phyloP scores from a whole-genome alignment of 2,329 filamentous ascomycete species.

The Madurella mycetomatis region DNA sequence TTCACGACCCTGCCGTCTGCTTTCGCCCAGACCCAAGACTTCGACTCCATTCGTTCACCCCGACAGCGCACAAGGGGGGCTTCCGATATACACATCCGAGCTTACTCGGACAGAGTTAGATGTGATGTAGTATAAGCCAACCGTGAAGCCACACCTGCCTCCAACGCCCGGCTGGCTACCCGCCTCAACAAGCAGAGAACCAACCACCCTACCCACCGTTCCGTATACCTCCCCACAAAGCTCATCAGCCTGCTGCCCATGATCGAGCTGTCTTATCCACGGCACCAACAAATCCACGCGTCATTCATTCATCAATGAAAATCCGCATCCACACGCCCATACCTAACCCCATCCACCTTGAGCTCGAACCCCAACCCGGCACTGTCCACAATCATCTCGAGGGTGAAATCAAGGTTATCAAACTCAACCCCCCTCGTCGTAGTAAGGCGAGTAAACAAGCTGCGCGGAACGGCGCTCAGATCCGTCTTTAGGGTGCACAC shows the following conservation, averaged over 20 bases:
- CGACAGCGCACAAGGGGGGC: no score
- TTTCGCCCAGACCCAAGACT: no score
- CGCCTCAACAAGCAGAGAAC: not conserved
- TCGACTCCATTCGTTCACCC: no score
- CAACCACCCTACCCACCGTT: not conserved
- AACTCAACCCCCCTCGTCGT: constrained; percentile 78
- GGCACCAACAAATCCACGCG: not conserved
- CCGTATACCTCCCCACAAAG: not conserved
- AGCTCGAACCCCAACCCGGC: constrained; percentile 73
- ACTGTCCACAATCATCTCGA: constrained; percentile 79
- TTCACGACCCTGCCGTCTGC: no score
- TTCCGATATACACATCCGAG: not conserved
- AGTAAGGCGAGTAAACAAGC: constrained; percentile 68
- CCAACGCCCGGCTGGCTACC: constrained; percentile 2
- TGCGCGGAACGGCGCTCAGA: constrained; percentile 68
- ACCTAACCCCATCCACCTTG: constrained; percentile 72
- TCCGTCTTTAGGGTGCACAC: constrained; percentile 81
- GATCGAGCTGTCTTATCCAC: not conserved
- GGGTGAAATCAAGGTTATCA: constrained; percentile 74
- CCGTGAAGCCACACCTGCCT: not conserved
- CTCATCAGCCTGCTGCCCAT: not conserved
- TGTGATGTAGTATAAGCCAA: no score
- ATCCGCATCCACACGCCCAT: constrained; percentile 72
- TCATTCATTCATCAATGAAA: constrained; percentile 48
- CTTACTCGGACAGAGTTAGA: not conserved